phyloP scores from a whole-genome alignment of 176 grass and related monocot species.

The Lolium rigidum region DNA sequence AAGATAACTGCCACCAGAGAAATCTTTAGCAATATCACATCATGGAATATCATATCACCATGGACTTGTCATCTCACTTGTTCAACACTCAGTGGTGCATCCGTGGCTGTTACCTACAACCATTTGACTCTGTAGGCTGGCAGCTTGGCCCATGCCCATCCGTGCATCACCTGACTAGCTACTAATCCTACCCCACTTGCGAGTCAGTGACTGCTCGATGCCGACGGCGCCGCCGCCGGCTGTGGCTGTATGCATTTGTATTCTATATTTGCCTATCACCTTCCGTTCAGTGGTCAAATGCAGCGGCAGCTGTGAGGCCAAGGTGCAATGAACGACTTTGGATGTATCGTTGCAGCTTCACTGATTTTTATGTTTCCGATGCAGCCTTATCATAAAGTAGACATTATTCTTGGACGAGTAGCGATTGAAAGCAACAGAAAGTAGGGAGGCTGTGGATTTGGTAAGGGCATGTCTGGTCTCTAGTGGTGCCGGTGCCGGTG shows the following conservation, averaged over 20 bases:
- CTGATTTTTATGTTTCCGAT: background rate
- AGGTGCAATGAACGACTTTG: background rate
- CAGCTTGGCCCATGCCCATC: background rate
- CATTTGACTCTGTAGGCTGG: background rate
- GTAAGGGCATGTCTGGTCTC: background rate
- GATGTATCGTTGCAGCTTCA: background rate
- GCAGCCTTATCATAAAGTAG: background rate
- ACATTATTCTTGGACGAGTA: background rate
- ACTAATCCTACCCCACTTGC: background rate
- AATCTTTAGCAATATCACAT: background rate
- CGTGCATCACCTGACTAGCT: background rate
- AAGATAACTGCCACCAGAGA: constrained; percentile 31
- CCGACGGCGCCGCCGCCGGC: too few species aligned
- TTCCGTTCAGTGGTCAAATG: constrained; percentile 33
- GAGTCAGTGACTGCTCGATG: background rate
- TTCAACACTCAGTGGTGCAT: background rate
- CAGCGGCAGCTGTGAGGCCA: constrained; percentile 7
- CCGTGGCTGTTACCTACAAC: background rate
- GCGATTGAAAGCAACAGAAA: background rate
- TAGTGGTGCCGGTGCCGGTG: background rate
- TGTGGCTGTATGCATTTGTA: background rate
- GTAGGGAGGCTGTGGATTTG: background rate
- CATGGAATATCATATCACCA: background rate
- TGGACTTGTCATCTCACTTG: background rate
- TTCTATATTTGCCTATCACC: background rate